Evolutionary conservation across 2,329 filamentous ascomycete genomes (phyloP).

Genomic region (Chrysoporthe puriensis): DNA sequence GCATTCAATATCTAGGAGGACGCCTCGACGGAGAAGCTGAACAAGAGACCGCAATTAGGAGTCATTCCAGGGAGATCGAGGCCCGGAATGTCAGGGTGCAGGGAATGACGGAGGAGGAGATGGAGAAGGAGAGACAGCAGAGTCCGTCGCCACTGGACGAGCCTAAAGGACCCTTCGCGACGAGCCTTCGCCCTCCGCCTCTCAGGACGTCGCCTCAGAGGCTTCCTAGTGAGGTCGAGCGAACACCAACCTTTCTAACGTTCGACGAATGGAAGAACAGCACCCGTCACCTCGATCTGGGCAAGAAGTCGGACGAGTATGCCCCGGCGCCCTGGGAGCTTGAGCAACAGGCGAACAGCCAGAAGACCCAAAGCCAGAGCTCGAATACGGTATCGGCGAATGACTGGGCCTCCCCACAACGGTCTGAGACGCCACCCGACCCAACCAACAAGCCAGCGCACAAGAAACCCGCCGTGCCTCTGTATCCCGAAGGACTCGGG

Average conservation of each 20-base stretch:
- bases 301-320: not conserved
- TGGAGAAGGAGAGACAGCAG: not conserved
- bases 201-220: not conserved
- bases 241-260: not conserved
- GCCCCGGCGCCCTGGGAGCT: not conserved
- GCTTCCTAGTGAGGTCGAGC: constrained; percentile 5
- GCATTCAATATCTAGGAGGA: not conserved
- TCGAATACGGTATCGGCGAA: not conserved
- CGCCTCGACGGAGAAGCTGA: not conserved
- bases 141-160: not conserved
- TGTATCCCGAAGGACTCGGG: not conserved
- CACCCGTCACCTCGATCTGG: constrained; percentile 4
- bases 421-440: not conserved
- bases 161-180: constrained; percentile 16
- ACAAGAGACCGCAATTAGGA: not conserved
- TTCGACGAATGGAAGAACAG: constrained; percentile 7
- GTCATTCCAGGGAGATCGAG: constrained; percentile 1
- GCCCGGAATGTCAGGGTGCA: constrained; percentile 14
- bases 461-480: not conserved
- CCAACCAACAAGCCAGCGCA: too few relatives aligned
- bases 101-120: not conserved
- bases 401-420: not conserved
- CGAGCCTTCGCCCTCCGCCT: not conserved
- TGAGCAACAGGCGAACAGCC: not conserved
- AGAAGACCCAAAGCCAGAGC: not conserved